phyloP scores from a whole-genome alignment of 495 filamentous ascomycete genomes.

The Podospora comata region DNA sequence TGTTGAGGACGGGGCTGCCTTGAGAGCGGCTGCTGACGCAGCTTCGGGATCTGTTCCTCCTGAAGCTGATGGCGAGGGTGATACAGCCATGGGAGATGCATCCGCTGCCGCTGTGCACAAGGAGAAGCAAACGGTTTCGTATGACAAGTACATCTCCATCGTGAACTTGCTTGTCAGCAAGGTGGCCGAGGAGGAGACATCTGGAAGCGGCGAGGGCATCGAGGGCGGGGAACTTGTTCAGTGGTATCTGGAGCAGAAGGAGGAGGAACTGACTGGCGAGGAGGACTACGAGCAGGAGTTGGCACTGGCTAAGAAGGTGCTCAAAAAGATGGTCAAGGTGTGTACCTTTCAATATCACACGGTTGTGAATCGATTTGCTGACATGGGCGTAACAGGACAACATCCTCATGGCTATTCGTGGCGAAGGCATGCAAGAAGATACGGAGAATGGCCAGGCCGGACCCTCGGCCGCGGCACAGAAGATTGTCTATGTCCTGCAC shows the following conservation, averaged over 20 bases:
- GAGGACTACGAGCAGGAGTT: conserved; percentile 78
- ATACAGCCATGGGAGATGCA: conserved; percentile 63
- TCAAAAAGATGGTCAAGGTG: conserved; percentile 97
- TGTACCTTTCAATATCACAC: conserved; percentile 29
- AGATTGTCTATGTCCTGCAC: conserved; percentile 84
- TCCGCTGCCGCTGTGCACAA: conserved; percentile 37
- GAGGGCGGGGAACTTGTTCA: conserved; percentile 80
- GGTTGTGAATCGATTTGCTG: conserved; percentile 14
- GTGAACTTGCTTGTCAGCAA: conserved; percentile 77
- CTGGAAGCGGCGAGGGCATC: conserved; percentile 76
- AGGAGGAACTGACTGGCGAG: conserved; percentile 73
- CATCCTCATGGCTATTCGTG: conserved; percentile 84
- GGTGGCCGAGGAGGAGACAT: conserved; percentile 69
- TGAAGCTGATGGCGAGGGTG: conserved; percentile 57
- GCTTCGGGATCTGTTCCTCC: conserved; percentile 28
- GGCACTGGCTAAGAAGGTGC: conserved; percentile 75
- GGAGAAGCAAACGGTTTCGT: conserved; percentile 84
- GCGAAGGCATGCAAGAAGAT: conserved; percentile 67
- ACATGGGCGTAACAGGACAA: conserved; percentile 62
- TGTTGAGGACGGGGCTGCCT: conserved; percentile 35
- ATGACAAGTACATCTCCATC: conserved; percentile 91
- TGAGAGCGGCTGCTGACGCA: conserved; percentile 41
- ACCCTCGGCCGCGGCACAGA: conserved; percentile 41
- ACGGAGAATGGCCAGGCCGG: conserved; percentile 50
- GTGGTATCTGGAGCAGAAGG: conserved; percentile 95